These are phyloP conservation scores for Penicillium paxilli DNA, from an alignment of 495 filamentous ascomycete species.

Conservation along the genomic window DNA sequence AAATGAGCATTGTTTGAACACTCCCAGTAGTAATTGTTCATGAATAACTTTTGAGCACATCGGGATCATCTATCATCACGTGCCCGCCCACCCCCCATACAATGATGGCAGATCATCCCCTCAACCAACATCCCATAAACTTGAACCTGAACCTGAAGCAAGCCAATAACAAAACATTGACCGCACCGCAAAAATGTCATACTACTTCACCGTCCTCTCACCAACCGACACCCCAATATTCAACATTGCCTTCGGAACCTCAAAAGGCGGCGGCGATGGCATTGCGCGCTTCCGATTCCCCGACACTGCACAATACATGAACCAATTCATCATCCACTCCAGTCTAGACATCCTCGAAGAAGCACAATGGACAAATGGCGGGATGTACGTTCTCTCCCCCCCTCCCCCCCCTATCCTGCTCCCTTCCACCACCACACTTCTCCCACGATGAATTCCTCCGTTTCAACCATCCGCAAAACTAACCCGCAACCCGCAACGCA, in stretches of 20 bases:
- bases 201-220: constrained; percentile 94
- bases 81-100: not conserved
- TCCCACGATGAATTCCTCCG: no score
- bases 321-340: constrained; percentile 94
- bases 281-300: constrained; percentile 74
- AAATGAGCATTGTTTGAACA: no score
- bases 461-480: not conserved
- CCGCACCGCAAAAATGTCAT: constrained; percentile 67
- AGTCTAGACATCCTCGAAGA: constrained; percentile 94
- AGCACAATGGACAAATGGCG: constrained; percentile 81
- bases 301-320: constrained; percentile 85
- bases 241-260: constrained; percentile 93
- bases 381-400: constrained; percentile 59
- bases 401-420: not conserved
- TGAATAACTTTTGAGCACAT: not conserved
- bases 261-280: constrained; percentile 91
- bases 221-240: constrained; percentile 94
- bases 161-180: no score
- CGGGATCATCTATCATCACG: constrained; percentile 3
- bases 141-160: not conserved
- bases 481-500: not conserved
- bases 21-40: no score
- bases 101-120: no score
- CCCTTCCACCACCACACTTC: not conserved
- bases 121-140: not conserved